phyloP scores from a whole-genome alignment of 1,139 yeast genomes.

The Yamadazyma mexicana region DNA sequence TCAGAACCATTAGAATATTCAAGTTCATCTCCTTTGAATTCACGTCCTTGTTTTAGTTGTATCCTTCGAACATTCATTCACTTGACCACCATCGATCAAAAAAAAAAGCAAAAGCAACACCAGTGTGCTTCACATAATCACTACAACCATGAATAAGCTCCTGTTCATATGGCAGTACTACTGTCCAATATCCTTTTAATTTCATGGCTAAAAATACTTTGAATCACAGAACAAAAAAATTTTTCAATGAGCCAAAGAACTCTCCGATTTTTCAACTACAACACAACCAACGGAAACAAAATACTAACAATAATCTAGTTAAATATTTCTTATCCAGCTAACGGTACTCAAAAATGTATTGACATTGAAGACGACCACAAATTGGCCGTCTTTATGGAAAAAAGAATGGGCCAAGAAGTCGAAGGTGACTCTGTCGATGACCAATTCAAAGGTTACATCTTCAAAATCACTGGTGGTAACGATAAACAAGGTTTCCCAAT shows the following conservation, averaged over 20 bases:
- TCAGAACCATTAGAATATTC: neutral
- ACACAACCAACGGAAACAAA: too few species aligned
- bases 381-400: constrained; percentile 97
- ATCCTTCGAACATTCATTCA: too few species aligned
- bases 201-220: too few species aligned
- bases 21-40: neutral
- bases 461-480: constrained; percentile 99
- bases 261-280: neutral
- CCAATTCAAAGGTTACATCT: constrained; percentile 98
- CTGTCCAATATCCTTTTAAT: too few species aligned
- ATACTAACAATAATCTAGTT: constrained; percentile 51
- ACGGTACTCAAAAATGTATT: constrained; percentile 98
- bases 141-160: too few species aligned
- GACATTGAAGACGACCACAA: constrained; percentile 99
- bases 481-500: constrained; percentile 99
- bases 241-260: too few species aligned
- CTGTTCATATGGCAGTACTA: too few species aligned
- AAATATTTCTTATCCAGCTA: constrained; percentile 99
- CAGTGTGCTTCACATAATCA: too few species aligned
- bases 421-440: constrained; percentile 98
- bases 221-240: too few species aligned
- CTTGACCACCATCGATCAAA: too few species aligned
- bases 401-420: constrained; percentile 99
- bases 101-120: too few species aligned
- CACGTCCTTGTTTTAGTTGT: neutral